A percentile compares a stretch with the other conserved stretches of the same genome.
Evolutionary conservation across 768 basidiomycete genomes (phyloP).

Genomic region (Auriscalpium vulgare): DNA sequence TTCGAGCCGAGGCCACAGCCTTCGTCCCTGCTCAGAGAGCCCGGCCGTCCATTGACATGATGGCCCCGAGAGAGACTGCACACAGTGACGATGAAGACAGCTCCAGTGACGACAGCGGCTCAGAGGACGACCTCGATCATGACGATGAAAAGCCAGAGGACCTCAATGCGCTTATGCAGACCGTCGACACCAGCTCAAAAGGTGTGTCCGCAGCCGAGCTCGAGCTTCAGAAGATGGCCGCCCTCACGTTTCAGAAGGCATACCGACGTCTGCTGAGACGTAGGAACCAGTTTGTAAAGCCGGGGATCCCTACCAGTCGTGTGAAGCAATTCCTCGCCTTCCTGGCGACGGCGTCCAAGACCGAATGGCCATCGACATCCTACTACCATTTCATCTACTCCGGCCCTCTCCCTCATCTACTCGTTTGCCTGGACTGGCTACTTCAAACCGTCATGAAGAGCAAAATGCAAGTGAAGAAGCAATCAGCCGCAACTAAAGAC

Average conservation of each 20-base stretch:
- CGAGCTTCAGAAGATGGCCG: neutral
- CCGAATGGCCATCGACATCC: conserved; percentile 4
- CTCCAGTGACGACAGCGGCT: neutral
- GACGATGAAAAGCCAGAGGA: neutral
- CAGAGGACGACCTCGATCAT: neutral
- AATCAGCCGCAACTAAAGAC: neutral
- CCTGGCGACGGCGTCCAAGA: neutral
- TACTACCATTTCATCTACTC: conserved; percentile 11
- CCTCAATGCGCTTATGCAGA: neutral
- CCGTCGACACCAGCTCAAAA: conserved; percentile 1
- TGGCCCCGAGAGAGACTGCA: neutral
- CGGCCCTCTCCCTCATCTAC: conserved; percentile 12
- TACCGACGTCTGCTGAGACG: conserved; percentile 2
- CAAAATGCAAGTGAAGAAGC: conserved; percentile 7
- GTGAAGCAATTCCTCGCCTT: conserved; percentile 3
- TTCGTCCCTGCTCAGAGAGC: neutral
- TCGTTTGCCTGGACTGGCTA: conserved; percentile 6
- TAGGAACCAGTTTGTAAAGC: neutral
- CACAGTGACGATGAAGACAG: neutral
- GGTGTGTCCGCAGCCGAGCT: neutral
- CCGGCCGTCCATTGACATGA: neutral
- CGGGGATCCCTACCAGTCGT: conserved; percentile 5
- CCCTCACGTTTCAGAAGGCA: neutral
- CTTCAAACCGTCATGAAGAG: neutral
- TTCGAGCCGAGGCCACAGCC: conserved; percentile 4